Evolutionary conservation across 306 rosid species (phyloP).

Genomic region (Corylus americana): DNA sequence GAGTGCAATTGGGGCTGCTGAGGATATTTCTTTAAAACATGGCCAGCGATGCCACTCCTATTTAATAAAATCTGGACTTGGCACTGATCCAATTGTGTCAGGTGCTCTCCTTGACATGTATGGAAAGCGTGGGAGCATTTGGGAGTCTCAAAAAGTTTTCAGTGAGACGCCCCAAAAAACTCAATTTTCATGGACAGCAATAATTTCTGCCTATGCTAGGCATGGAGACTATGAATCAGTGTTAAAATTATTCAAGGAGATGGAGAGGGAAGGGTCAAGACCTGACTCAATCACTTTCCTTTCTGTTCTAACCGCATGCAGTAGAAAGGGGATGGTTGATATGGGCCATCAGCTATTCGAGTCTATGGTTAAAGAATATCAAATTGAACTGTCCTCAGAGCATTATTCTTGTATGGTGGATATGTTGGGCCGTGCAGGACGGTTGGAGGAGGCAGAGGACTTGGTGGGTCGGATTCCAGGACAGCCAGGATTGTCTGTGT

Average conservation of each 20-base stretch:
- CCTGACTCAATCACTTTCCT: slow-evolving; percentile 61
- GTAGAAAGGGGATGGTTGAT: slow-evolving; percentile 82
- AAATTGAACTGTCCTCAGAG: slow-evolving; percentile 62
- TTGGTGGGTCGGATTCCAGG: slow-evolving; percentile 59
- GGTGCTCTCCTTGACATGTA: slow-evolving; percentile 83
- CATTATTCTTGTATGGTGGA: slow-evolving; percentile 83
- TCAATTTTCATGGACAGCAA: slow-evolving; percentile 74
- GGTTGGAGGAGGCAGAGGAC: slow-evolving; percentile 62
- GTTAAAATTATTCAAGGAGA: slow-evolving; percentile 53
- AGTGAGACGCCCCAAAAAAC: slow-evolving; percentile 52
- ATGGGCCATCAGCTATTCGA: slow-evolving; percentile 57
- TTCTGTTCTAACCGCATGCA: slow-evolving; percentile 55
- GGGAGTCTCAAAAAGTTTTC: slow-evolving; percentile 65
- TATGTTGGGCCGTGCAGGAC: slow-evolving; percentile 75
- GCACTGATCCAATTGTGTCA: slow-evolving; percentile 53
- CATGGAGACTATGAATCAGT: slow-evolving; percentile 72
- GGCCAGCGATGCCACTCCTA: slow-evolving; percentile 78
- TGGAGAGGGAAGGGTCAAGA: slow-evolving; percentile 56
- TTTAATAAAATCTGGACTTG: slow-evolving; percentile 62
- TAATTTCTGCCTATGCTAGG: slow-evolving; percentile 70
- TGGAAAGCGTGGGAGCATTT: slow-evolving; percentile 78
- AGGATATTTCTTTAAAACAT: slow-evolving; percentile 64
- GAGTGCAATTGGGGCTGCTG: slow-evolving; percentile 70
- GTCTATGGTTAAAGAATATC: slow-evolving; percentile 54
- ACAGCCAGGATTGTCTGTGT: slow-evolving; percentile 63